phyloP scores from a whole-genome alignment of 306 rosid species.

The Medicago ruthenica region DNA sequence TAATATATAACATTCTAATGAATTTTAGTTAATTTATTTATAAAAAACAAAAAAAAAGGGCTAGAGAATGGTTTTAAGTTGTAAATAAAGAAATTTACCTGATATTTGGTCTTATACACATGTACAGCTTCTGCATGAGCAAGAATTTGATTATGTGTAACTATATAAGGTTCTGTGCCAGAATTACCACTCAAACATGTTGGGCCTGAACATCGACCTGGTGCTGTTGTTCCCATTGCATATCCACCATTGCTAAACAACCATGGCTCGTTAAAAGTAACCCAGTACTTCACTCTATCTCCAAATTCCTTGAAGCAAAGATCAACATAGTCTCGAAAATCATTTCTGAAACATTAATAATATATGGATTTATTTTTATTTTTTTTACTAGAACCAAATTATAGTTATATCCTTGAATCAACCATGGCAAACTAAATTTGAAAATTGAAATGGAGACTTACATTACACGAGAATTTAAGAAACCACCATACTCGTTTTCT shows the following conservation, averaged over 20 bases:
- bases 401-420: too few relatives aligned
- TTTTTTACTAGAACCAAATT: too few relatives aligned
- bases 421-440: neutral
- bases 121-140: conserved; percentile 57
- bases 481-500: conserved; percentile 65
- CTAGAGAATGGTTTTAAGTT: neutral
- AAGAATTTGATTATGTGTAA: conserved; percentile 49
- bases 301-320: conserved; percentile 64
- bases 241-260: neutral
- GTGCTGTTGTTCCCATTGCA: neutral
- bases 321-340: conserved; percentile 55
- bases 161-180: conserved; percentile 55
- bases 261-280: conserved; percentile 63
- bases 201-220: neutral
- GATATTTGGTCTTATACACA: conserved; percentile 49
- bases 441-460: neutral
- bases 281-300: conserved; percentile 63
- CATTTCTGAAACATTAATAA: conserved; percentile 40
- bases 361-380: neutral
- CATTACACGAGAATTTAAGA: conserved; percentile 34
- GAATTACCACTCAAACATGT: conserved; percentile 36
- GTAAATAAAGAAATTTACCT: conserved; percentile 31
- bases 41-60: too few relatives aligned
- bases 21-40: too few relatives aligned
- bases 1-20: too few relatives aligned